Percentiles rank a stretch among this genome's conserved stretches.
phyloP scores from a whole-genome alignment of 352 stramenopile species.

The Phytopythium litorale region DNA sequence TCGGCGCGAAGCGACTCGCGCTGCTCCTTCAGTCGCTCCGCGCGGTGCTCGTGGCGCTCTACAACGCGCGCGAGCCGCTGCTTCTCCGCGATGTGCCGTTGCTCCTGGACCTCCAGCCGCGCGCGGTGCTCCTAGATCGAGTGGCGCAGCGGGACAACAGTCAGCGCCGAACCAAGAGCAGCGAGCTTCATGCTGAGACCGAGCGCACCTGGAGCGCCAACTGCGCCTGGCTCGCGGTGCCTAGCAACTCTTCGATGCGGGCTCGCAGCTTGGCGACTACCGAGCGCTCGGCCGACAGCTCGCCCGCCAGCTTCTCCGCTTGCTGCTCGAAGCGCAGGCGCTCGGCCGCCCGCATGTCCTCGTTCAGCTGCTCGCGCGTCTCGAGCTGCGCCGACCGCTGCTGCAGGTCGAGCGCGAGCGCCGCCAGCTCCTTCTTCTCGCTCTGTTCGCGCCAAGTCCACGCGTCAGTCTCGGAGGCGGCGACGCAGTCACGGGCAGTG shows the following conservation, averaged over 20 bases:
- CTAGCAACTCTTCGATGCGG: constrained; percentile 12
- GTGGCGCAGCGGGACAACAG: neutral
- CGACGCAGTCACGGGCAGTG: neutral
- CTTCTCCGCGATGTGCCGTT: neutral
- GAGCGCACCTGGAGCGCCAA: constrained; percentile 14
- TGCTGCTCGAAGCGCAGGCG: constrained; percentile 26
- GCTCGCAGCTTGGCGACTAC: constrained; percentile 1
- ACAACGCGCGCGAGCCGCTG: neutral
- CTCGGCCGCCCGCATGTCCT: constrained; percentile 25
- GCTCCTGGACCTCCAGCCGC: constrained; percentile 15
- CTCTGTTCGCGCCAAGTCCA: neutral
- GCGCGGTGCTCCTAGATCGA: constrained; percentile 11
- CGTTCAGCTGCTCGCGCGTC: constrained; percentile 16
- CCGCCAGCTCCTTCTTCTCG: constrained; percentile 13
- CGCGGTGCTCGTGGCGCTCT: neutral
- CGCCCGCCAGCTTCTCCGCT: constrained; percentile 6
- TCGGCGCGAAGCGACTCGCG: constrained; percentile 9
- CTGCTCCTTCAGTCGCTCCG: neutral
- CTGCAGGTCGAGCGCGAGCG: constrained; percentile 21
- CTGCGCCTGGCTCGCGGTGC: constrained; percentile 5
- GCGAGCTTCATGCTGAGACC: neutral
- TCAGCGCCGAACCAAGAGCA: neutral
- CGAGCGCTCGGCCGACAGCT: constrained; percentile 14
- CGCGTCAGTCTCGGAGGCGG: neutral
- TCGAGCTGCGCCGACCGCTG: constrained; percentile 17